A percentile compares a stretch with the other conserved stretches of the same genome.
Evolutionary conservation across 164 flowering plant species (phyloP).

Genomic region (Amborella trichopoda): DNA sequence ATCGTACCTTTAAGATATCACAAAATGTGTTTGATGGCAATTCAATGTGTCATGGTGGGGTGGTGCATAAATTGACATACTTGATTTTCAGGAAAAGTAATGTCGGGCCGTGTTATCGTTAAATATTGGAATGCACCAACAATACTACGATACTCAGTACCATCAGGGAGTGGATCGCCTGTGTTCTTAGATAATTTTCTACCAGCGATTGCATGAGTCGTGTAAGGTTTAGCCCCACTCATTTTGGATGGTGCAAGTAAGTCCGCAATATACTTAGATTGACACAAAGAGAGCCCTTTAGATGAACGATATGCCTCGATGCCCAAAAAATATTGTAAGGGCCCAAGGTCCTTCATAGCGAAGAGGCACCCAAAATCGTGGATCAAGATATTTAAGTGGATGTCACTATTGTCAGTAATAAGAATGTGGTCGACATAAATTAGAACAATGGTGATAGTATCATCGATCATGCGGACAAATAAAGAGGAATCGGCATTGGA

Average conservation of each 20-base stretch:
- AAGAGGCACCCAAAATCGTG: not conserved
- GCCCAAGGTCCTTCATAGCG: not conserved
- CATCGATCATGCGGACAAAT: not conserved
- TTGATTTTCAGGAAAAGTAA: not conserved
- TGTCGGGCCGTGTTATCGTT: not conserved
- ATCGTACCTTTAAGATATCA: not conserved
- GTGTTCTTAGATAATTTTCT: not conserved
- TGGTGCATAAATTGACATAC: not conserved
- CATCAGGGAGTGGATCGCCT: not conserved
- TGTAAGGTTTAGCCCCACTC: not conserved
- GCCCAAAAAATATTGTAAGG: not conserved
- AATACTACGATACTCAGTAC: not conserved
- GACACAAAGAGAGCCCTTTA: not conserved
- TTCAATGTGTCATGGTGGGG: not conserved
- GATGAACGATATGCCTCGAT: too few relatives aligned
- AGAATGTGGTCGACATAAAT: not conserved
- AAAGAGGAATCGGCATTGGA: not conserved
- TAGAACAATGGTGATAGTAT: not conserved
- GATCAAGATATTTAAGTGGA: not conserved
- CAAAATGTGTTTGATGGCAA: not conserved
- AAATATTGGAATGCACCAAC: not conserved
- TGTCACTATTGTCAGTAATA: not conserved
- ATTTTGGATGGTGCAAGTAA: not conserved
- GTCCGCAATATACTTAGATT: not conserved
- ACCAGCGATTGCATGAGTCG: not conserved